phyloP scores from a whole-genome alignment of 2,329 filamentous ascomycete species.

The Dothiorella sarmentorum region DNA sequence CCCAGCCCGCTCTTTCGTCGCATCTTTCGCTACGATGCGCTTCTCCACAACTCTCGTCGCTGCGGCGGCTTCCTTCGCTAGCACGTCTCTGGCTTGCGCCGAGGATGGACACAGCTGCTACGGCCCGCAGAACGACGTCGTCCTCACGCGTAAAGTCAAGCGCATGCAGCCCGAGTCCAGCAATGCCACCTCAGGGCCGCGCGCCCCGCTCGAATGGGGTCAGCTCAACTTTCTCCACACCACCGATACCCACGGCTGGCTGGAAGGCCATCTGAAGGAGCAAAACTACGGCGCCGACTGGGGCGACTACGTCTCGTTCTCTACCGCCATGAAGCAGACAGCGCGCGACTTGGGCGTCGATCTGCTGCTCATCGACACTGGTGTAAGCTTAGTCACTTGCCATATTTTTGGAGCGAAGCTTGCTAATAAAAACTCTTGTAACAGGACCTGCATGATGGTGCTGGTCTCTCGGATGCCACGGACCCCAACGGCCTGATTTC shows the following conservation, averaged over 20 bases:
- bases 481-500: constrained; percentile 54
- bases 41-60: neutral
- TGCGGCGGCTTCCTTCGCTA: neutral
- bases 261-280: constrained; percentile 60
- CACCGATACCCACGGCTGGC: constrained; percentile 61
- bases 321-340: constrained; percentile 57
- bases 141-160: constrained; percentile 40
- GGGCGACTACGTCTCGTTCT: constrained; percentile 63
- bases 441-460: constrained; percentile 63
- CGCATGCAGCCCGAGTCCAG: constrained; percentile 46
- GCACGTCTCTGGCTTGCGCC: constrained; percentile 27
- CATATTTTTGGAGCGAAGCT: neutral
- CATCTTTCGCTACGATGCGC: constrained; percentile 1
- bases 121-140: constrained; percentile 39
- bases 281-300: constrained; percentile 63
- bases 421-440: neutral
- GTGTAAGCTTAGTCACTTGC: constrained; percentile 28
- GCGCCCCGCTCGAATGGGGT: constrained; percentile 55
- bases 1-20: neutral
- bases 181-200: constrained; percentile 37
- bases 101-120: constrained; percentile 37
- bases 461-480: constrained; percentile 60
- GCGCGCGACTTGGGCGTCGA: constrained; percentile 57
- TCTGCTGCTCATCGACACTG: constrained; percentile 59
- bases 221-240: constrained; percentile 66